Evolutionary conservation across 345 rosid species (phyloP).

Genomic region (Clarkia xantiana): DNA sequence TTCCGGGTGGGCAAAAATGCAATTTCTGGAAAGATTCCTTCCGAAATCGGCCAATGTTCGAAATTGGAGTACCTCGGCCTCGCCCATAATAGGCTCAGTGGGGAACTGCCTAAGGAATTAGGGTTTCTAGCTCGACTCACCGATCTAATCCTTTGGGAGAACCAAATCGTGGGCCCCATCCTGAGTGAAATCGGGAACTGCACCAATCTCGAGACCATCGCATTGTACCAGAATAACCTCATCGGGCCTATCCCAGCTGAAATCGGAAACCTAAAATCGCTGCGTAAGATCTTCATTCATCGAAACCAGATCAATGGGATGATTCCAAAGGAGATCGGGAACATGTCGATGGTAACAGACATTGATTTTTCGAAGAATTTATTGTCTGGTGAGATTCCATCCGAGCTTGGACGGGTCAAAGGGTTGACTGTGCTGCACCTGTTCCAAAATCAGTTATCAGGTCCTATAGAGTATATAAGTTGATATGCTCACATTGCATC

Average conservation of each 20-base stretch:
- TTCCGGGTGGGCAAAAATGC: conserved; percentile 74
- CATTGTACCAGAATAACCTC: conserved; percentile 59
- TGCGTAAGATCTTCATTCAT: conserved; percentile 62
- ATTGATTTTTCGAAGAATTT: conserved; percentile 82
- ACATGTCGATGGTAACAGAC: conserved; percentile 48
- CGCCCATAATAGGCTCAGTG: conserved; percentile 64
- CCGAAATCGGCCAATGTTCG: conserved; percentile 55
- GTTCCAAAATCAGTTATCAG: conserved; percentile 67
- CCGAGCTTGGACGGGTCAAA: conserved; percentile 48
- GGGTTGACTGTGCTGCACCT: conserved; percentile 49
- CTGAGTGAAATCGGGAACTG: conserved; percentile 73
- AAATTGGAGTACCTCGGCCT: conserved; percentile 61
- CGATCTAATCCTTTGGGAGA: conserved; percentile 61
- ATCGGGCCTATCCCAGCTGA: conserved; percentile 52
- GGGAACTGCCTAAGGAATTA: conserved; percentile 60
- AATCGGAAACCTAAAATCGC: conserved; percentile 54
- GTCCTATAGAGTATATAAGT: no score
- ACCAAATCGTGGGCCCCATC: conserved; percentile 48
- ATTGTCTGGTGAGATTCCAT: conserved; percentile 61
- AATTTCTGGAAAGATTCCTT: conserved; percentile 65
- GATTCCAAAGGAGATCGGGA: conserved; percentile 70
- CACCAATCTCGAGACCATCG: conserved; percentile 42
- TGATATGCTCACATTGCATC: no score
- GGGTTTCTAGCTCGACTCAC: conserved; percentile 55
- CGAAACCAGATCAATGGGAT: conserved; percentile 73